phyloP scores from a whole-genome alignment of 306 rosid genomes.

The Quercus gilva region DNA sequence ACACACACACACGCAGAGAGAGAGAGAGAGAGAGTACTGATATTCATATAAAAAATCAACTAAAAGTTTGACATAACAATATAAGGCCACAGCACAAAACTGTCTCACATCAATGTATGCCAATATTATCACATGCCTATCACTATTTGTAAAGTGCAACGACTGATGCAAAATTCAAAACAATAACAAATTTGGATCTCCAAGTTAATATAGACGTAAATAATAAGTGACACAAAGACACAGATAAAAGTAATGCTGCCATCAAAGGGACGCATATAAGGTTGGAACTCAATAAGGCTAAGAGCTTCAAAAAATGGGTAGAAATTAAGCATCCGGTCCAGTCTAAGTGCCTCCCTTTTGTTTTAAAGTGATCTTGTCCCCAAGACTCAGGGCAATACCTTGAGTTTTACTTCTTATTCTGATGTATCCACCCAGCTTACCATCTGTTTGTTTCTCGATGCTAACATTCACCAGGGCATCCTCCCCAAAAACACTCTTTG shows the following conservation, averaged over 20 bases:
- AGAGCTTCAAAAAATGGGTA: constrained; percentile 28
- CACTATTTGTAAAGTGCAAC: constrained; percentile 28
- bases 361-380: constrained; percentile 97
- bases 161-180: constrained; percentile 30
- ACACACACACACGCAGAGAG: background rate
- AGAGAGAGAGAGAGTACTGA: background rate
- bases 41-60: background rate
- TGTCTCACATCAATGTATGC: constrained; percentile 31
- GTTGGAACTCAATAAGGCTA: background rate
- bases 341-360: constrained; percentile 80
- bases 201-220: background rate
- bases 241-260: constrained; percentile 31
- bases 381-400: constrained; percentile 97
- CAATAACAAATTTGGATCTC: constrained; percentile 45
- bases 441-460: constrained; percentile 84
- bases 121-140: constrained; percentile 29
- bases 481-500: constrained; percentile 98
- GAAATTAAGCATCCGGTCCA: constrained; percentile 6
- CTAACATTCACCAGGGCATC: constrained; percentile 97
- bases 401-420: constrained; percentile 99
- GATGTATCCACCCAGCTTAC: constrained; percentile 90
- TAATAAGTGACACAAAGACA: background rate
- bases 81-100: constrained; percentile 15
- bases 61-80: background rate
- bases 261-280: constrained; percentile 1